Base-by-base conservation (phyloP, 768 basidiomycete genomes). In the Collybiopsis luxurians region DNA sequence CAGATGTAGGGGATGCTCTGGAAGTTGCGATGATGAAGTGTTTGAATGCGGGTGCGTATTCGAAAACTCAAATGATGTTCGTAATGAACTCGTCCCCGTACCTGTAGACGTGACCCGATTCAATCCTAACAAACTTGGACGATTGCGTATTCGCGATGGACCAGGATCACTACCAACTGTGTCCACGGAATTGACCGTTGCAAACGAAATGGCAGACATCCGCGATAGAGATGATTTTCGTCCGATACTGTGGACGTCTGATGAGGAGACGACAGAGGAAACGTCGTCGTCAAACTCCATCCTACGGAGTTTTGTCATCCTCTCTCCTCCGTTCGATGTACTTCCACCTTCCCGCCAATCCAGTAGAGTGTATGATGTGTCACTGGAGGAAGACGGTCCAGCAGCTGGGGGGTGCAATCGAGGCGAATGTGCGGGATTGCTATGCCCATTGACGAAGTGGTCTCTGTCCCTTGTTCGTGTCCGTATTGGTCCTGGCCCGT, bases 271-370 rank as follows among this genome's bases (percentile, higher is more conserved):
- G 10, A 50, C 89, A 28, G 93, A 95, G 66, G 45, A 45, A 10
- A 90, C 91, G 64, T 93, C 92, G 66, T 94, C 93, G 71, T 95
- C 93, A 62, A 81, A 88, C 64, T 93, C 90, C 67, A 90, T 76
- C 67, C 89, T 82, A 60, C 92, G 82, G 59, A 84, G 89, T 76
- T 95, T 95, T 54, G 81, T 73, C 66, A 87, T 69, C 24, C 87
- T 80, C 66, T 89, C 87, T 74, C 69, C 84, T 81, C 76, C 79
- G 80, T 59, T 79, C 82, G 57, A 69, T 72, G 24, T 28, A 66
- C 60, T 30, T 66, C 71, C 49, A 67, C 60, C 10, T 68, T 67
- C 17, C 65, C 67, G 40, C 77, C 76, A 47, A 59, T 44, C 55
- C 50, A 51, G 24, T 4, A n/a, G n/a, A 34, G 30, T 31, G 36